phyloP scores from a whole-genome alignment of 2,329 filamentous ascomycete species.

The Arthrobotrys conoides region DNA sequence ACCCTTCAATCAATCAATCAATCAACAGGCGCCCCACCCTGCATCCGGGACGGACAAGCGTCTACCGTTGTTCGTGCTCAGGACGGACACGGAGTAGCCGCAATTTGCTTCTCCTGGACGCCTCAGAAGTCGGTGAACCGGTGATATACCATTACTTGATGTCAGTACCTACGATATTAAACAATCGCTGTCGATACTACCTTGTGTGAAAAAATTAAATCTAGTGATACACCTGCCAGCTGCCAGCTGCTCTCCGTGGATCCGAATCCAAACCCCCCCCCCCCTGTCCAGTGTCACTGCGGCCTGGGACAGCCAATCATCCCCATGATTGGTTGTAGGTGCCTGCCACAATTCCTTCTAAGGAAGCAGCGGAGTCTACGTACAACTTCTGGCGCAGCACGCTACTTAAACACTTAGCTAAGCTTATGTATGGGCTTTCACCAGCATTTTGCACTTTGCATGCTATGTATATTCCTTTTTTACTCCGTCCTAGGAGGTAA shows the following conservation, averaged over 20 bases:
- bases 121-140: background rate
- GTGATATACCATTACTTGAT: background rate
- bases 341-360: slow-evolving; percentile 47
- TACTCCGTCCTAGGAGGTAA: background rate
- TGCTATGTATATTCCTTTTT: slow-evolving; percentile 1
- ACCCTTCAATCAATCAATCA: slow-evolving; percentile 26
- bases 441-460: slow-evolving; percentile 1
- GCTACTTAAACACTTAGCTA: slow-evolving; percentile 30
- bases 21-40: slow-evolving; percentile 36
- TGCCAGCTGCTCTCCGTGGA: slow-evolving; percentile 14
- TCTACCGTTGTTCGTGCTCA: slow-evolving; percentile 35
- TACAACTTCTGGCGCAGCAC: slow-evolving; percentile 49
- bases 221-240: slow-evolving; percentile 12
- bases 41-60: slow-evolving; percentile 40
- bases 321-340: slow-evolving; percentile 46
- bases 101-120: slow-evolving; percentile 20
- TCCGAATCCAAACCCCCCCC: slow-evolving; percentile 15
- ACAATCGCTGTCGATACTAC: slow-evolving; percentile 1
- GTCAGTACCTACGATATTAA: background rate
- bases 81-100: slow-evolving; percentile 43
- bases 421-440: slow-evolving; percentile 35
- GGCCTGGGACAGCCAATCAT: slow-evolving; percentile 12
- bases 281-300: slow-evolving; percentile 5
- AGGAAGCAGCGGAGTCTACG: slow-evolving; percentile 36
- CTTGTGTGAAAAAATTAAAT: background rate